Base-by-base conservation (phyloP, 2,329 filamentous ascomycete genomes). In the Sporothrix globosa region DNA sequence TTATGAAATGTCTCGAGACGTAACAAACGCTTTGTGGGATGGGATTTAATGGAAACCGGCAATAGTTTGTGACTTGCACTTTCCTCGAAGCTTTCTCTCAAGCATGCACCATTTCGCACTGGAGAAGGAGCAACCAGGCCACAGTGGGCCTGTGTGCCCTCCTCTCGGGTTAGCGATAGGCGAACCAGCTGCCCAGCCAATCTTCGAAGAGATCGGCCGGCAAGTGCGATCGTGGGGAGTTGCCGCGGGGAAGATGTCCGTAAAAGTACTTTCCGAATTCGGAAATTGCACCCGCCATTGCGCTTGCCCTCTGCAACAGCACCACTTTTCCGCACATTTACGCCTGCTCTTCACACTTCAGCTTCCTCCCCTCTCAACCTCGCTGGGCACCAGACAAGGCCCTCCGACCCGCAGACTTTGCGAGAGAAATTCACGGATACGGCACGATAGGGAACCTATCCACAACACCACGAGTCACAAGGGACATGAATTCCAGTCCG, bases 181-280 rank as follows among this genome's bases (percentile, higher is more conserved):
- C 60, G 60, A 48, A 50, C 34, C 27, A 30, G 0, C 27, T 30
- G 2, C 27, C 27, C 27, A 30, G 27, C 27, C 27, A 4, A 30
- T 30, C 27, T 30, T 44, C 41, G 24, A 65, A 21, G 50, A 50
- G 17, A 44, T 19, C 44, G 61, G 61, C 61, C 44, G 61, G 61
- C 61, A 50, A 50, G n/a, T 50, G 44, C 61, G 61, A 65, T 65
- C 61, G 44, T 48, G 61, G 61, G 30, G 44, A 46, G 19, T 6
- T 63, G 39, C 39, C 39, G 41, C 21, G 39, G 39, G 21, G 39
- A 46, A 21, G 58, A 19, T 13, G 27, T 46, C 9, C 63, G 63
- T 46, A 66, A 66, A 66, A 66, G 63, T 46, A 21, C 24, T 52
- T 66, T 66, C 63, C 63, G 17, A 30, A 17, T 41, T 66, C 46